A percentile compares a stretch with the other conserved stretches of the same genome.
Conservation (phyloP, 1,284 basidiomycete species). For the Fomitiporia mediterranea region DNA sequence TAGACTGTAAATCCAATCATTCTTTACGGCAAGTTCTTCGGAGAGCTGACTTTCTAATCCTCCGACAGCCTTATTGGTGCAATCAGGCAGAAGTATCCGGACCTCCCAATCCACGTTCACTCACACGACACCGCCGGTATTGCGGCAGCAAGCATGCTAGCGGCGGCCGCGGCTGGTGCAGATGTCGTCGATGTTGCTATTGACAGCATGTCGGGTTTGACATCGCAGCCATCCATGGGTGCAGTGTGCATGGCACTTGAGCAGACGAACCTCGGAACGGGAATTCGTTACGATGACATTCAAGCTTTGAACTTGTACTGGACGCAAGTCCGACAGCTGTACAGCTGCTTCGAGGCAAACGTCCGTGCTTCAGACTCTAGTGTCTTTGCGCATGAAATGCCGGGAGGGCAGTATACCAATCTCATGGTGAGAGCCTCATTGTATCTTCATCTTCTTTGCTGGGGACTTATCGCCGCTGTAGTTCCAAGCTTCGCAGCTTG, state of each 20-base stretch:
- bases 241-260: slow-evolving; percentile 92
- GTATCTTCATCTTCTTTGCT: slow-evolving; percentile 9
- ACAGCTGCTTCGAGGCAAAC: slow-evolving; percentile 97
- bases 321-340: slow-evolving; percentile 95
- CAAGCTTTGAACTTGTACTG: slow-evolving; percentile 98
- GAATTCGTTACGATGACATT: slow-evolving; percentile 96
- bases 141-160: slow-evolving; percentile 94
- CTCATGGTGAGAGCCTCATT: slow-evolving; percentile 60
- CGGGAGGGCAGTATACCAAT: slow-evolving; percentile 96
- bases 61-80: slow-evolving; percentile 86
- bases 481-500: slow-evolving; percentile 99
- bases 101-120: slow-evolving; percentile 98
- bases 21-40: slow-evolving; percentile 10
- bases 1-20: slow-evolving; percentile 54
- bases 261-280: slow-evolving; percentile 92
- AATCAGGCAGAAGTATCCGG: slow-evolving; percentile 94
- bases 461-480: slow-evolving; percentile 33
- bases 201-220: slow-evolving; percentile 98
- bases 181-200: slow-evolving; percentile 99
- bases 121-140: slow-evolving; percentile 99
- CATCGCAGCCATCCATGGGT: slow-evolving; percentile 99
- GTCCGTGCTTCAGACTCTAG: slow-evolving; percentile 95
- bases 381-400: slow-evolving; percentile 99
- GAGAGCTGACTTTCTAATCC: slow-evolving; percentile 18
- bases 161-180: slow-evolving; percentile 92